Evolutionary conservation across 176 grass and related monocot genomes (phyloP), one percentile per base, ranked within the genome.

Genomic region (Tillandsia fasciculata): DNA sequence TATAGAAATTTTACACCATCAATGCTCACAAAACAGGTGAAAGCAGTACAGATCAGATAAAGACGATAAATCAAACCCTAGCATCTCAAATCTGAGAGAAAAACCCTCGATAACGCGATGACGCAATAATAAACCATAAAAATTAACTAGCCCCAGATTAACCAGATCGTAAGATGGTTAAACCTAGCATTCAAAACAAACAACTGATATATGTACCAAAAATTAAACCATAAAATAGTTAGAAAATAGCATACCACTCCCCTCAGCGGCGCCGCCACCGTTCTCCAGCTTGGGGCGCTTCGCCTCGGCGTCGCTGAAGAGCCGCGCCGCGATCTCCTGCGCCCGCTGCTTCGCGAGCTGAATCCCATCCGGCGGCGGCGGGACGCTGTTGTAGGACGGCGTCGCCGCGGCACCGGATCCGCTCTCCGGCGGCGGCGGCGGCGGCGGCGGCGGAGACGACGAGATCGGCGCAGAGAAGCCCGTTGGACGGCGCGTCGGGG

Each of bases 341-440:
- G 93, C 93, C 33, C 89, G 79, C 71, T 97, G 93, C 82, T 97
- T 97, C 10, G 93, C 93, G 11, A 89, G 88, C 82, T 90, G 83
- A 69, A 97, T 97, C 63, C 85, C 93, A 17, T 97, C 93, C 12
- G 85, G 67, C 1, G 86, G 86, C 49, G 89, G 86, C 15, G 93
- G 81, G 28, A 87, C 33, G 33, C 33, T 42, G 33, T 42, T 42
- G 33, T 42, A 97, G 49, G 86, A 79, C 48, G 75, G 67, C 17
- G 74, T 49, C 14, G 26, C 54, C 27, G 2, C 54, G 1, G 53
- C 26, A 71, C 17, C 51, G 57, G 27, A 69, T 73, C 0, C 72
- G 72, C 49, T 70, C 11, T 68, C 76, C 24, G 49, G 47, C 24
- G 83, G 33, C 33, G 29, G 29, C 33, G 29, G 29, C 29, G 29